Conservation (phyloP, 139 green algal genomes). For the Picochlorum sp. region DNA sequence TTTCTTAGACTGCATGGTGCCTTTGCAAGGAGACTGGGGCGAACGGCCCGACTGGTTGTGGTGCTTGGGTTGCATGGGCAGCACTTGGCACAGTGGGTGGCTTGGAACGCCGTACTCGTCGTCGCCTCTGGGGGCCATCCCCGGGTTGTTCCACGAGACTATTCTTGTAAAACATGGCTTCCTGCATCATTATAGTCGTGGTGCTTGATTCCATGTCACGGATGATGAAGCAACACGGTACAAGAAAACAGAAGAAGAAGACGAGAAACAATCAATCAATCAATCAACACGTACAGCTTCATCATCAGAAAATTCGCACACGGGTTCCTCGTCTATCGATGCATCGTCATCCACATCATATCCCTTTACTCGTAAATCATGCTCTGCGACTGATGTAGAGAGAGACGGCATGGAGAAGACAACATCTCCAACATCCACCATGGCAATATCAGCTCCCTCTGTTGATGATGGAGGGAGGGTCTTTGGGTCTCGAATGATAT, state of each 20-base stretch:
- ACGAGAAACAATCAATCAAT: background rate
- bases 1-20: too few relatives aligned
- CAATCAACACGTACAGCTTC: conserved; percentile 7
- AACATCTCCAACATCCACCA: background rate
- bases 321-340: background rate
- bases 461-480: background rate
- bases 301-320: conserved; percentile 15
- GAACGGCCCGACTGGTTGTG: too few relatives aligned
- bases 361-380: conserved; percentile 8
- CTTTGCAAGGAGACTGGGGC: too few relatives aligned
- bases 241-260: background rate
- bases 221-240: too few relatives aligned
- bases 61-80: too few relatives aligned
- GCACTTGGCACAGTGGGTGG: too few relatives aligned
- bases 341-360: conserved; percentile 7
- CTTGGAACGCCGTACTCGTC: too few relatives aligned
- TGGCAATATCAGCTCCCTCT: background rate
- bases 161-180: too few relatives aligned
- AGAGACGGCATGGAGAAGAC: conserved; percentile 3
- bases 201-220: too few relatives aligned
- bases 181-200: too few relatives aligned
- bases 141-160: too few relatives aligned
- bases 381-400: background rate
- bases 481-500: conserved; percentile 32
- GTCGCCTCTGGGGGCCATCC: too few relatives aligned